Conservation (phyloP, 768 basidiomycete species). For the Calocybe cyanea region DNA sequence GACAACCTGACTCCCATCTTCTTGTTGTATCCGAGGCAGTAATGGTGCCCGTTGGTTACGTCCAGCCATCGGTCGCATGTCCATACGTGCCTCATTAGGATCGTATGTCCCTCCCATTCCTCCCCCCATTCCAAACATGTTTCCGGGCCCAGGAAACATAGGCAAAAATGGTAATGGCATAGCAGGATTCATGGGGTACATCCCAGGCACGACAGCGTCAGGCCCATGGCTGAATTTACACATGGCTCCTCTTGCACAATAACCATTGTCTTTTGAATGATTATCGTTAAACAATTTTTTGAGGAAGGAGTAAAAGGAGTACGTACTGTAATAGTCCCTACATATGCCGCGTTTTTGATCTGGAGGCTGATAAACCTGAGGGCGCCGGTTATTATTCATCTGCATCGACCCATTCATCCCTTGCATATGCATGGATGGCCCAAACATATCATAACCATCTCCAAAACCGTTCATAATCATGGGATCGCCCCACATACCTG, state of each 20-base stretch:
- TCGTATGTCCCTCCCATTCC: slow-evolving; percentile 58
- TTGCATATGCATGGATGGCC: slow-evolving; percentile 25
- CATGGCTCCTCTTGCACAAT: slow-evolving; percentile 80
- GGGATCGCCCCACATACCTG: slow-evolving; percentile 38
- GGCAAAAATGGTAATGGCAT: slow-evolving; percentile 62
- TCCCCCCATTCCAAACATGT: slow-evolving; percentile 50
- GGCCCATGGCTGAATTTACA: slow-evolving; percentile 95
- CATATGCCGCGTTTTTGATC: slow-evolving; percentile 78
- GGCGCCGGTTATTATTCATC: slow-evolving; percentile 41
- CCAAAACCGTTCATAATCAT: slow-evolving; percentile 30
- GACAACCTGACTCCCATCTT: slow-evolving; percentile 41
- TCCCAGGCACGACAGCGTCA: slow-evolving; percentile 72
- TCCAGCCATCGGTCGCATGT: slow-evolving; percentile 56
- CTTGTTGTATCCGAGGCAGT: slow-evolving; percentile 51
- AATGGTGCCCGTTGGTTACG: slow-evolving; percentile 53
- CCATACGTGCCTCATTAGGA: slow-evolving; percentile 77
- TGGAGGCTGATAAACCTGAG: slow-evolving; percentile 64
- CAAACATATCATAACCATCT: slow-evolving; percentile 29
- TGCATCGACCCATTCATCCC: slow-evolving; percentile 33
- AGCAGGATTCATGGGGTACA: slow-evolving; percentile 53
- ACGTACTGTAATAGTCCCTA: slow-evolving; percentile 90
- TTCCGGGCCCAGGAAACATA: slow-evolving; percentile 56
- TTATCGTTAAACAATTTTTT: slow-evolving; percentile 2
- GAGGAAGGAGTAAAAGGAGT: neutral
- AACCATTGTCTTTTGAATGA: slow-evolving; percentile 69